Evolutionary conservation across 1,284 basidiomycete genomes (phyloP).

Genomic region (Ceratobasidium papillatum): DNA sequence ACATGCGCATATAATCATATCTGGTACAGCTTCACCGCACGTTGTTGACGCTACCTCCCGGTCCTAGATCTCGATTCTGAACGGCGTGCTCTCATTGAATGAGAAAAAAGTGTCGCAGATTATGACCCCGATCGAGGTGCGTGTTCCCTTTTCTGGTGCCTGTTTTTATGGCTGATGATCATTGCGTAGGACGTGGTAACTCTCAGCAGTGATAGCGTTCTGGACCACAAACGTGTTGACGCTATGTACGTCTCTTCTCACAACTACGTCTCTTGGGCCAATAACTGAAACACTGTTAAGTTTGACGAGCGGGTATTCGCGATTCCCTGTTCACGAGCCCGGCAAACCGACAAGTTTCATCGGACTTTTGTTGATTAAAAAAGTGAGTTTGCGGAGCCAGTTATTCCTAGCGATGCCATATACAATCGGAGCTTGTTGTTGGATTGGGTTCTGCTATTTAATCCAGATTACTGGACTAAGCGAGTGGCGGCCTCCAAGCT

Average conservation of each 20-base stretch:
- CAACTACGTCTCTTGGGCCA: not conserved
- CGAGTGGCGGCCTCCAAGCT: not conserved
- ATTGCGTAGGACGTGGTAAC: constrained; percentile 76
- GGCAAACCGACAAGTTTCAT: constrained; percentile 79
- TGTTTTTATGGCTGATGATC: constrained; percentile 44
- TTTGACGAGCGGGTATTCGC: constrained; percentile 86
- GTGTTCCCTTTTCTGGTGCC: not conserved
- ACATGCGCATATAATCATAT: not conserved
- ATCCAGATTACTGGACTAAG: not conserved
- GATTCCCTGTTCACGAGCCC: constrained; percentile 90
- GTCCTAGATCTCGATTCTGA: constrained; percentile 83
- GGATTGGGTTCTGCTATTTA: not conserved
- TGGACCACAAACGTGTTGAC: constrained; percentile 84
- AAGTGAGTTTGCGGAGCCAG: constrained; percentile 57
- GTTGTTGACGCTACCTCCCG: not conserved
- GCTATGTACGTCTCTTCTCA: constrained; percentile 61
- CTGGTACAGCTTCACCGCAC: not conserved
- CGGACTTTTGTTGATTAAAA: constrained; percentile 89
- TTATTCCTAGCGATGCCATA: not conserved
- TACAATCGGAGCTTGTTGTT: not conserved
- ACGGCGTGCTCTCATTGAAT: constrained; percentile 87
- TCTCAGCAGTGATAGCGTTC: constrained; percentile 75
- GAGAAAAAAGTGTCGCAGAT: constrained; percentile 83
- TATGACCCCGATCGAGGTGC: constrained; percentile 85
- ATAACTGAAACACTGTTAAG: constrained; percentile 50